These are phyloP conservation scores for Coniferiporia sulphurascens DNA, from an alignment of 1,284 basidiomycete species.

Conservation along the genomic window DNA sequence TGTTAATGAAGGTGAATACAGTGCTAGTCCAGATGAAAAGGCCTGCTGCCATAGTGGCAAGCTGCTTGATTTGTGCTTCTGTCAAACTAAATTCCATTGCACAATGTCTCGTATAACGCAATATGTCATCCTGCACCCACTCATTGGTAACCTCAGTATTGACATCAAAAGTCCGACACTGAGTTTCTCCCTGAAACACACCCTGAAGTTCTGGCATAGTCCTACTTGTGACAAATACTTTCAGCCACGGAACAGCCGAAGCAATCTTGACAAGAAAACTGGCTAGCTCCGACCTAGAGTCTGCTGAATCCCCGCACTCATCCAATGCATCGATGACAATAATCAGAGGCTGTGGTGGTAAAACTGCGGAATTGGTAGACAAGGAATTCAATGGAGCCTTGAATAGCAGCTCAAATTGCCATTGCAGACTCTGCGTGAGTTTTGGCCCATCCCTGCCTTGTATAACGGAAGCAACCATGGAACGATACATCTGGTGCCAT, in stretches of 20 bases:
- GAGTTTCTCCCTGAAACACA: not conserved
- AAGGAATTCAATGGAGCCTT: not conserved
- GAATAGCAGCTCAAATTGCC: not conserved
- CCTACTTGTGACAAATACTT: slow-evolving; percentile 1
- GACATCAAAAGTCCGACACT: not conserved
- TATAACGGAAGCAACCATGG: not conserved
- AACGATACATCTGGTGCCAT: not conserved
- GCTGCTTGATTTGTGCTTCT: not conserved
- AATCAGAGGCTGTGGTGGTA: not conserved
- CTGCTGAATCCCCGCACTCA: not conserved
- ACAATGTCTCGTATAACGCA: not conserved
- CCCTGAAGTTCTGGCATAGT: not conserved
- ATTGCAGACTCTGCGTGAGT: not conserved
- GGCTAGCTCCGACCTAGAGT: not conserved
- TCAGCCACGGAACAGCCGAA: not conserved
- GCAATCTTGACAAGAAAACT: not conserved
- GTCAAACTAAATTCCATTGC: not conserved
- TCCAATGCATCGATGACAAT: slow-evolving; percentile 9
- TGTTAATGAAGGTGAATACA: not conserved
- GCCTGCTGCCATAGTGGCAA: not conserved
- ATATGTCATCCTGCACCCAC: not conserved
- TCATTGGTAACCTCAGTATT: not conserved
- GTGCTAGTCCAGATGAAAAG: slow-evolving; percentile 5
- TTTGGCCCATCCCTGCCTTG: not conserved
- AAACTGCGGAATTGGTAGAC: not conserved